Base-by-base conservation (phyloP, 495 filamentous ascomycete genomes). In the Pseudomonodictys pantanalensis region DNA sequence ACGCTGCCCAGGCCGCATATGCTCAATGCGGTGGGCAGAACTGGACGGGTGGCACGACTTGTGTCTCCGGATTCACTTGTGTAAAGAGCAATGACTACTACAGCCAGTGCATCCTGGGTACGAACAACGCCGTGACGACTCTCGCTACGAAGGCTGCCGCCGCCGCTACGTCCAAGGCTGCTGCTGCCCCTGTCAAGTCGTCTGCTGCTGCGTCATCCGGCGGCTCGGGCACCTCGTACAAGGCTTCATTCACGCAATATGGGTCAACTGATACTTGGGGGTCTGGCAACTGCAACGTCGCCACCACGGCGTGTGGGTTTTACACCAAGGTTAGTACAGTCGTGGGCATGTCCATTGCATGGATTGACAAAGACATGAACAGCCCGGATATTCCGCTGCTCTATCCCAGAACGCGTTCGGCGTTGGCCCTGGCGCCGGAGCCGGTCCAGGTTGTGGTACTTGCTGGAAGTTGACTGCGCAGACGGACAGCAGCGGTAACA, bases 391-490 rank as follows among this genome's bases (percentile, higher is more conserved):
- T 39, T 48, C 64, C 17, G 73, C 73, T 29, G 72, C 71, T 28
- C 62, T 69, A 24, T 73, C 71, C 2, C 72, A 75, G 49, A 73
- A 73, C 35, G 50, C 64, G 11, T 75, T 68, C 58, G 73, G 73
- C 45, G 71, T 70, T 38, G 69, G 62, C 1, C 67, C 72, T 4
- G 72, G 70, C 30, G 65, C 56, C 5, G 72, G 72, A 3, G 67
- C 70, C 1, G 72, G 72, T 12, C 70, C 63, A 0, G 72, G 60
- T 17, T 75, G 72, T 52, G 70, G 70, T 25, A 72, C 70, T 15
- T 73, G 72, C 62, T 75, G 63, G 51, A 64, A 62, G 42, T 56
- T 75, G 30, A 70, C 64, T 10, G 56, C 56, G 23, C 25, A 65
- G 29, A 68, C 63, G 7, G 70, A 72, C 62, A 46, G 25, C 20